Evolutionary conservation across 495 filamentous ascomycete species (phyloP).

Genomic region (Massariosphaeria phaeospora): DNA sequence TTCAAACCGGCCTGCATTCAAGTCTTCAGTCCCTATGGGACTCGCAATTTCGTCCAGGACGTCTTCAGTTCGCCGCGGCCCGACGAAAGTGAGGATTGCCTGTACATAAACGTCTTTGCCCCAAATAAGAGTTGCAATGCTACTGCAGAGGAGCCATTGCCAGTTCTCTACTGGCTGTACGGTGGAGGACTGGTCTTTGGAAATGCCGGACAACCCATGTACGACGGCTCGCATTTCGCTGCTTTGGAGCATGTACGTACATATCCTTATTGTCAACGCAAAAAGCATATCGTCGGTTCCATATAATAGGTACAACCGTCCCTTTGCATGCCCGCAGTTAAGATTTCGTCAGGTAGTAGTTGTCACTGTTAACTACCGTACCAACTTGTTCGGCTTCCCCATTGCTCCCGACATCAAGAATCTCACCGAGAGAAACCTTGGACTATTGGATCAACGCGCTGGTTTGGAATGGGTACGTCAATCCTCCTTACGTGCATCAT

Average conservation of each 20-base stretch:
- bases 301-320: no score
- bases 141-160: constrained; percentile 41
- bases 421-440: constrained; percentile 18
- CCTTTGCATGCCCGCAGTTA: no score
- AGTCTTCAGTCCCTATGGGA: not conserved
- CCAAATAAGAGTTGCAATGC: constrained; percentile 38
- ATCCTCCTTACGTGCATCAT: no score
- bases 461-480: constrained; percentile 14
- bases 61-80: constrained; percentile 35
- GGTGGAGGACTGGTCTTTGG: constrained; percentile 15
- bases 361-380: constrained; percentile 21
- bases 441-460: constrained; percentile 11
- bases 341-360: no score
- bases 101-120: constrained; percentile 40
- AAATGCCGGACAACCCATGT: constrained; percentile 5
- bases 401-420: not conserved
- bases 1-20: constrained; percentile 1
- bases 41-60: no score
- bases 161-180: constrained; percentile 26
- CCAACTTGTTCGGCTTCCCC: constrained; percentile 22
- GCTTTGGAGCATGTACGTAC: constrained; percentile 15
- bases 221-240: constrained; percentile 18
- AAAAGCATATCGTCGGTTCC: no score
- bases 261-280: no score
- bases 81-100: constrained; percentile 41